phyloP scores from a whole-genome alignment of 1,284 basidiomycete genomes.

The Coniferiporia sulphurascens region DNA sequence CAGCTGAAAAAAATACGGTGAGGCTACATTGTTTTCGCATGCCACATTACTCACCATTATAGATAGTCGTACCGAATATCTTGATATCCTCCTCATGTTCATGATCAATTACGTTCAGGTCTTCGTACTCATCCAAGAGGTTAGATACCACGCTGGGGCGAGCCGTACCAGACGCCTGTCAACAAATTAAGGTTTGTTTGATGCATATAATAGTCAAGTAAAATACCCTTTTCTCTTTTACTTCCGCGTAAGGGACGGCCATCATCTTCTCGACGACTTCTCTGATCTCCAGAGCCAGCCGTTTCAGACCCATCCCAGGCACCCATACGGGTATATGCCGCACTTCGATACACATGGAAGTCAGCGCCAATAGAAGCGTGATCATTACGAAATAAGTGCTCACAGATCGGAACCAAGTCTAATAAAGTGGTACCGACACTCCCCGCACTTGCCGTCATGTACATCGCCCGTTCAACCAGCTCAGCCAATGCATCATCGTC shows the following conservation, averaged over 20 bases:
- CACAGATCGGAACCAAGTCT: constrained; percentile 12
- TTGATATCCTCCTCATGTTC: constrained; percentile 13
- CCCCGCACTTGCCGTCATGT: neutral
- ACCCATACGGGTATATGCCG: constrained; percentile 13
- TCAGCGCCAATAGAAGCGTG: neutral
- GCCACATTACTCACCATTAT: neutral
- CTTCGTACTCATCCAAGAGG: constrained; percentile 10
- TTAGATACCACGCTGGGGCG: neutral
- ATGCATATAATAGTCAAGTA: neutral
- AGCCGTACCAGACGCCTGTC: constrained; percentile 7
- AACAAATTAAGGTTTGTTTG: neutral
- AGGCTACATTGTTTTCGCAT: constrained; percentile 20
- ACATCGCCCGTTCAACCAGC: neutral
- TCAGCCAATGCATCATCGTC: constrained; percentile 1
- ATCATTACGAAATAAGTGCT: neutral
- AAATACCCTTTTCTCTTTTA: constrained; percentile 6
- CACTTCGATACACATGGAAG: neutral
- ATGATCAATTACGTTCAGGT: neutral
- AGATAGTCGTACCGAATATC: neutral
- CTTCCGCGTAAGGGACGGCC: neutral
- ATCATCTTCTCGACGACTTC: neutral
- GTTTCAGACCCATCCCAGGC: constrained; percentile 10
- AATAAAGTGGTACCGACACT: constrained; percentile 3
- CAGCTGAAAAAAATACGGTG: neutral
- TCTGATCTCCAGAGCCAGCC: constrained; percentile 1